These are phyloP conservation scores for Corymbia calophylla DNA, from an alignment of 441 rosid genomes.

Conservation along the genomic window DNA sequence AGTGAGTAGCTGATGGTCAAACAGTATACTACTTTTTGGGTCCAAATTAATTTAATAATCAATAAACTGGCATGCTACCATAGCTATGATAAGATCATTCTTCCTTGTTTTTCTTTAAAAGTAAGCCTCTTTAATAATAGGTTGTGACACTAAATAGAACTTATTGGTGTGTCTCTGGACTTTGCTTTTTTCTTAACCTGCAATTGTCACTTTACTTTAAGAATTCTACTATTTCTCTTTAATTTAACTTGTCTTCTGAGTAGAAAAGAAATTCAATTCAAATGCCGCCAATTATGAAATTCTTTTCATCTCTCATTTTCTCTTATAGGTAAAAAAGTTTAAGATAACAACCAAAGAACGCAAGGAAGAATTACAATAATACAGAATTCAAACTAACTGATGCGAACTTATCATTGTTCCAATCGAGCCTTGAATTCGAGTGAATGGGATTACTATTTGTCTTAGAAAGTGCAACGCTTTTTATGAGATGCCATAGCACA, in stretches of 20 bases:
- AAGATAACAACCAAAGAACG: background rate
- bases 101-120: background rate
- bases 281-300: background rate
- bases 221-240: background rate
- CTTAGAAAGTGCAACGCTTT: background rate
- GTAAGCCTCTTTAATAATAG: background rate
- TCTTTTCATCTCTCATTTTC: background rate
- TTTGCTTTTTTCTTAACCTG: background rate
- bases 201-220: background rate
- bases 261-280: background rate
- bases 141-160: background rate
- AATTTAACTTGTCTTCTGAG: background rate
- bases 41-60: background rate
- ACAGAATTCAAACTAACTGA: background rate
- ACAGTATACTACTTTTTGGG: background rate
- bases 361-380: background rate
- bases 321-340: background rate
- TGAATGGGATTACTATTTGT: background rate
- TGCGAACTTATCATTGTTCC: background rate
- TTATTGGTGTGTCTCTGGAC: background rate
- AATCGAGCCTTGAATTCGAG: background rate
- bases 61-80: background rate
- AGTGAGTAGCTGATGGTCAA: background rate
- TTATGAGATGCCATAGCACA: background rate
- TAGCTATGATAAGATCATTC: background rate